phyloP scores from a whole-genome alignment of 75 land plant species.

The Picea glauca region DNA sequence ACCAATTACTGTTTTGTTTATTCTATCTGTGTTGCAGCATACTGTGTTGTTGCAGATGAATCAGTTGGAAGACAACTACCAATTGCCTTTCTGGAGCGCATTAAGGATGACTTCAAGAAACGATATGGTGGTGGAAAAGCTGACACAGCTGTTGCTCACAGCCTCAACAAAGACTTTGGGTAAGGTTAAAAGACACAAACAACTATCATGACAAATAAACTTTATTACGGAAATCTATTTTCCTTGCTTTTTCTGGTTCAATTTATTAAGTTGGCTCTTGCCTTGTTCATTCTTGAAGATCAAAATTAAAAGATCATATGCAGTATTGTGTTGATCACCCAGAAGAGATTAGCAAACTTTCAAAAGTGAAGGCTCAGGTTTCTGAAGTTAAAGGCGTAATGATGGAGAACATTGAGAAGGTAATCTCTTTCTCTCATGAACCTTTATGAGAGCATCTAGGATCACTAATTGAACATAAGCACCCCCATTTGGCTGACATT shows the following conservation, averaged over 20 bases:
- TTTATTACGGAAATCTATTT: too few relatives aligned
- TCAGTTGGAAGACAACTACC: constrained; percentile 53
- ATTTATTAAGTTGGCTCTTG: background rate
- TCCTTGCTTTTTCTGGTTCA: background rate
- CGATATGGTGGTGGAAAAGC: constrained; percentile 84
- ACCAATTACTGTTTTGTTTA: background rate
- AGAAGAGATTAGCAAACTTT: constrained; percentile 66
- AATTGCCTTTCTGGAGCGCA: constrained; percentile 61
- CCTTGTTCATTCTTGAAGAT: constrained; percentile 25
- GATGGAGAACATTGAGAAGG: constrained; percentile 81
- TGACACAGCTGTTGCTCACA: constrained; percentile 71
- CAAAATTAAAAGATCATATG: constrained; percentile 74
- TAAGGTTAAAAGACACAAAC: constrained; percentile 12
- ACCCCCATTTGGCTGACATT: background rate
- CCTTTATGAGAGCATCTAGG: background rate
- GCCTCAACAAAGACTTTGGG: constrained; percentile 78
- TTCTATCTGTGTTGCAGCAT: constrained; percentile 37
- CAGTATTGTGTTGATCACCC: constrained; percentile 70
- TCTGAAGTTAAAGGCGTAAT: constrained; percentile 81
- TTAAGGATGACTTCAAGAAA: constrained; percentile 62
- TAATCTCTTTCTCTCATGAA: constrained; percentile 13
- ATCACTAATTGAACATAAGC: background rate
- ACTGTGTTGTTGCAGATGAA: constrained; percentile 75
- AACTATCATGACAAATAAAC: background rate
- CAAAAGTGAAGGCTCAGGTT: constrained; percentile 76